These are phyloP conservation scores for Epichloe sibirici DNA, from an alignment of 2,329 filamentous ascomycete genomes.

Conservation along the genomic window DNA sequence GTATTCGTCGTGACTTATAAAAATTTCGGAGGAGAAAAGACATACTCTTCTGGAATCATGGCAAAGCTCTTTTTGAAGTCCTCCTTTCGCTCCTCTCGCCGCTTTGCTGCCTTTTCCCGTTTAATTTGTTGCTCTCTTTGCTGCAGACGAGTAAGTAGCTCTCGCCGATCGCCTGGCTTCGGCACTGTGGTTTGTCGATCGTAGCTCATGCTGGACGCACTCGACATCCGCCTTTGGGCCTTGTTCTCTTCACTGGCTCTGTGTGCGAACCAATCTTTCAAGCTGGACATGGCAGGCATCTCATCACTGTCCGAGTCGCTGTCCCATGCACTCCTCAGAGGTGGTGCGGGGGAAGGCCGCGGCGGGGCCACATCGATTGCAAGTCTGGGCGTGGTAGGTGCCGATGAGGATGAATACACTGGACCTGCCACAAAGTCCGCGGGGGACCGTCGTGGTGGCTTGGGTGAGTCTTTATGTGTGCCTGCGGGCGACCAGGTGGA, in stretches of 20 bases:
- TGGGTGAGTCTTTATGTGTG: neutral
- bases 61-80: neutral
- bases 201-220: slow-evolving; percentile 6
- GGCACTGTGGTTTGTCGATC: slow-evolving; percentile 10
- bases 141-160: neutral
- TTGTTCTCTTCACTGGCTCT: slow-evolving; percentile 3
- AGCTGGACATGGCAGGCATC: slow-evolving; percentile 4
- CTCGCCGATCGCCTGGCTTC: slow-evolving; percentile 13
- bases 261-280: slow-evolving; percentile 9
- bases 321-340: slow-evolving; percentile 19
- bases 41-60: slow-evolving; percentile 1
- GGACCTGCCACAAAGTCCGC: neutral
- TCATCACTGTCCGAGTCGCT: slow-evolving; percentile 21
- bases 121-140: slow-evolving; percentile 1
- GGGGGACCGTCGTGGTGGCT: neutral
- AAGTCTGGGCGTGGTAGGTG: neutral
- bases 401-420: neutral
- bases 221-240: neutral
- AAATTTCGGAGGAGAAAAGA: neutral
- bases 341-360: slow-evolving; percentile 6
- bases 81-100: neutral
- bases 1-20: neutral
- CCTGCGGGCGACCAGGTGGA: neutral
- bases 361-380: slow-evolving; percentile 2
- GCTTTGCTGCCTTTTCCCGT: slow-evolving; percentile 4